These are phyloP conservation scores for Puccinia novopanici DNA, from an alignment of 1,284 basidiomycete genomes.

Conservation along the genomic window DNA sequence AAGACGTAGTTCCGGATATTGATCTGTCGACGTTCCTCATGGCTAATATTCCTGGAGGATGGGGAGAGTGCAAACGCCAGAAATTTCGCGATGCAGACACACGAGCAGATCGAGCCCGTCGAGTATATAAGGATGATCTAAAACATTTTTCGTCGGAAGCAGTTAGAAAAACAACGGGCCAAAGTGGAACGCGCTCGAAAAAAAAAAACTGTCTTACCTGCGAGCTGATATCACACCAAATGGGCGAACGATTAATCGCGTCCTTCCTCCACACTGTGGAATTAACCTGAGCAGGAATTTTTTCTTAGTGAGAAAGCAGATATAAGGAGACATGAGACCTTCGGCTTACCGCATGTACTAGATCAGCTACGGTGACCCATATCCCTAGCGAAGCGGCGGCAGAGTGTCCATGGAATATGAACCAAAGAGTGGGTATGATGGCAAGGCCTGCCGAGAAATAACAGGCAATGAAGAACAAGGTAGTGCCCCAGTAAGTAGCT, in stretches of 20 bases:
- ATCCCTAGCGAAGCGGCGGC: constrained; percentile 33
- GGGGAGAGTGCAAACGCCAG: constrained; percentile 42
- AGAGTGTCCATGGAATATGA: constrained; percentile 43
- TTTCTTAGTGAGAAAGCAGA: neutral
- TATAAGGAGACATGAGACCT: neutral
- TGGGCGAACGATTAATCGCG: constrained; percentile 35
- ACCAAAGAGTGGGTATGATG: constrained; percentile 38
- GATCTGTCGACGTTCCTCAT: constrained; percentile 16
- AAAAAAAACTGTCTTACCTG: constrained; percentile 24
- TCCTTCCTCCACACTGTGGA: constrained; percentile 44
- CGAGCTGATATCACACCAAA: constrained; percentile 47
- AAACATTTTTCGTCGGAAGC: neutral
- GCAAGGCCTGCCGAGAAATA: constrained; percentile 28
- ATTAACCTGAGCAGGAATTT: constrained; percentile 21
- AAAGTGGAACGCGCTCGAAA: neutral
- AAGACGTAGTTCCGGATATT: constrained; percentile 44
- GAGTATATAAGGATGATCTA: constrained; percentile 49
- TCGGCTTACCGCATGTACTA: constrained; percentile 38
- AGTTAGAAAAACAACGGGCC: neutral
- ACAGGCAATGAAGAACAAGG: constrained; percentile 27
- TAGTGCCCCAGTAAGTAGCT: constrained; percentile 23
- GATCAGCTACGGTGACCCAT: constrained; percentile 35
- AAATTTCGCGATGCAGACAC: constrained; percentile 47
- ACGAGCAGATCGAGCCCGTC: constrained; percentile 44
- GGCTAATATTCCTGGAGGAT: constrained; percentile 17